Percentiles rank a stretch among this genome's conserved stretches.
These are phyloP conservation scores for Themeda triandra DNA, from an alignment of 176 grass and related monocot species.

Conservation along the genomic window DNA sequence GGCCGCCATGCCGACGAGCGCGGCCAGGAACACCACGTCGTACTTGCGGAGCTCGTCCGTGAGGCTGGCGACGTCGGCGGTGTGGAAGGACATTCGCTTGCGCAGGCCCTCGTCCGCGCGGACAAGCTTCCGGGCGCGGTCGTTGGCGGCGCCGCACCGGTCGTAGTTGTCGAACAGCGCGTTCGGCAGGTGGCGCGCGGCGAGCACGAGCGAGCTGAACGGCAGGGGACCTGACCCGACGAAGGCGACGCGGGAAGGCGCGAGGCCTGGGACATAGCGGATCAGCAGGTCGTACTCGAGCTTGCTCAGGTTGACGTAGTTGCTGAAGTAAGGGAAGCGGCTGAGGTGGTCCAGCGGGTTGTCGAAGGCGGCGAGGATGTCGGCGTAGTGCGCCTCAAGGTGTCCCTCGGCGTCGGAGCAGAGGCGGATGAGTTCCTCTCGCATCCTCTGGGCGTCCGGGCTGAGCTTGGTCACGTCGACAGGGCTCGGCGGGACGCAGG, in stretches of 20 bases:
- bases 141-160: constrained; percentile 37
- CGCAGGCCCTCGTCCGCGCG: constrained; percentile 39
- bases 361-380: constrained; percentile 59
- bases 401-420: constrained; percentile 69
- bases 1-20: constrained; percentile 59
- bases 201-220: constrained; percentile 55
- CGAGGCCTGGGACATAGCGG: constrained; percentile 19
- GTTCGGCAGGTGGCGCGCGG: constrained; percentile 32
- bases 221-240: constrained; percentile 59
- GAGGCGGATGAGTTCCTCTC: constrained; percentile 52
- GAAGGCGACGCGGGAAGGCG: constrained; percentile 41
- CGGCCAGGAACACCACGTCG: constrained; percentile 80
- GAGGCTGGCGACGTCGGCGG: constrained; percentile 50
- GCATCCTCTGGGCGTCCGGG: constrained; percentile 43
- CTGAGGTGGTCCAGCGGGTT: constrained; percentile 71
- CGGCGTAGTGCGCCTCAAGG: constrained; percentile 71
- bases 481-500: constrained; percentile 59
- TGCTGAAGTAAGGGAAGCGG: constrained; percentile 73
- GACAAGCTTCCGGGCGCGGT: constrained; percentile 36
- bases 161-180: constrained; percentile 58
- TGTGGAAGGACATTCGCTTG: constrained; percentile 61
- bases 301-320: constrained; percentile 77
- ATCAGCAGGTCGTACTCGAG: constrained; percentile 66
- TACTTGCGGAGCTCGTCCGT: constrained; percentile 33
- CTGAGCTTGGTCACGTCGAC: constrained; percentile 66